Evolutionary conservation across 1,284 basidiomycete genomes (phyloP).

Genomic region (Hypsizygus ulmarius): DNA sequence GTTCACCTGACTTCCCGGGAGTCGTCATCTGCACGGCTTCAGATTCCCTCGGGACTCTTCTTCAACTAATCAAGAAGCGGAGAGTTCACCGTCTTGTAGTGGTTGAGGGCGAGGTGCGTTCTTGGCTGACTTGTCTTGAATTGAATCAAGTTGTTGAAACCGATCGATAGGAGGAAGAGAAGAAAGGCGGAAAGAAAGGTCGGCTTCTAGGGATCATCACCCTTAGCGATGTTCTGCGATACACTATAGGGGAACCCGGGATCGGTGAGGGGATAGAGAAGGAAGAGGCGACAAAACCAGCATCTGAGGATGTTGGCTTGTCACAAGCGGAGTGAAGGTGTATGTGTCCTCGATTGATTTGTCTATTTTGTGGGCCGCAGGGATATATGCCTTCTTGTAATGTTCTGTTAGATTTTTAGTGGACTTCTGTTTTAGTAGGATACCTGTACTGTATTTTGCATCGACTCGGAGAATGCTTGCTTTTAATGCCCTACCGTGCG

Average conservation of each 20-base stretch:
- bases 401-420: no score
- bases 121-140: background rate
- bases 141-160: slow-evolving; percentile 14
- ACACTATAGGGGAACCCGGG: slow-evolving; percentile 70
- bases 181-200: slow-evolving; percentile 76
- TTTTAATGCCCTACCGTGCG: no score
- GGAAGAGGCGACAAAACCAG: slow-evolving; percentile 27
- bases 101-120: slow-evolving; percentile 77
- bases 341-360: slow-evolving; percentile 1
- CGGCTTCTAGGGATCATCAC: slow-evolving; percentile 87
- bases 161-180: slow-evolving; percentile 64
- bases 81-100: slow-evolving; percentile 93
- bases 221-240: slow-evolving; percentile 86
- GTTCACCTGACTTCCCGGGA: slow-evolving; percentile 91
- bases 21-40: slow-evolving; percentile 94
- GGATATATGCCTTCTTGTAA: no score
- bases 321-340: background rate
- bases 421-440: no score
- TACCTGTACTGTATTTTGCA: no score
- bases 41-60: slow-evolving; percentile 90
- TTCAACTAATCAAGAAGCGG: slow-evolving; percentile 90
- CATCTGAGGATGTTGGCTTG: slow-evolving; percentile 7
- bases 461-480: no score
- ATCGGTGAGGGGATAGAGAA: slow-evolving; percentile 44
- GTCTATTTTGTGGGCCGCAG: no score